Evolutionary conservation across 208 protist genomes (phyloP), one percentile per base, ranked within the genome.

Genomic region (Lotmaria passim): DNA sequence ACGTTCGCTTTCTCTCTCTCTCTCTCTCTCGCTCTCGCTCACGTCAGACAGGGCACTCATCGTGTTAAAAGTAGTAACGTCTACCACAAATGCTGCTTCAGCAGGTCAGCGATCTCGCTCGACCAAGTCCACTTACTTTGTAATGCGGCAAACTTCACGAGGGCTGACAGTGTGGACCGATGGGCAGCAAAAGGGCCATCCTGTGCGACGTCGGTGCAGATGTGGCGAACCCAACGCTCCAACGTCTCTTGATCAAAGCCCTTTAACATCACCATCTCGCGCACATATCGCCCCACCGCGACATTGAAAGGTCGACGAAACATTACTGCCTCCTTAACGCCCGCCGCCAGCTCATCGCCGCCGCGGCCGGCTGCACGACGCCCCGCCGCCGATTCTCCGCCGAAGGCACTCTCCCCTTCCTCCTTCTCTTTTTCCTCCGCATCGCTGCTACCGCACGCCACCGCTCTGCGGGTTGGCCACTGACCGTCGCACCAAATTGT

Each of bases 231-330:
- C 87, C 87, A 93, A 34, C 51, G 46, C 60, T 81, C 67, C 14
- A 87, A 66, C 38, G 70, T 74, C 21, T 41, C 55, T 44, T 81
- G 63, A 17, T 48, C 55, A 14, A 92, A 44, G 24, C 63, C 68
- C 28, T 53, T 67, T 24, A 75, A 44, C 10, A 59, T 65, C 26
- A 92, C 60, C 64, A 83, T 46, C 55, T 90, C 87, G 21, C 81
- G 78, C 10, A 93, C 60, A 55, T 84, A 93, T 28, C 86, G 87
- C 12, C 76, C 87, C 7, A 86, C 73, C 12, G 72, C 12, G 7
- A 78, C 72, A 23, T 46, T 69, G 67, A 90, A 90, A 3, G 81
- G 69, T 2, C 62, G 47, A 7, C 65, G 33, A 39, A 81, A 74
- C 39, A 90, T 73, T 5, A 80, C 73, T 38, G 48, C 41, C 15